Evolutionary conservation across 2,329 filamentous ascomycete genomes (phyloP), one percentile per base, ranked within the genome.

Genomic region (Aurifilum marmelostoma): DNA sequence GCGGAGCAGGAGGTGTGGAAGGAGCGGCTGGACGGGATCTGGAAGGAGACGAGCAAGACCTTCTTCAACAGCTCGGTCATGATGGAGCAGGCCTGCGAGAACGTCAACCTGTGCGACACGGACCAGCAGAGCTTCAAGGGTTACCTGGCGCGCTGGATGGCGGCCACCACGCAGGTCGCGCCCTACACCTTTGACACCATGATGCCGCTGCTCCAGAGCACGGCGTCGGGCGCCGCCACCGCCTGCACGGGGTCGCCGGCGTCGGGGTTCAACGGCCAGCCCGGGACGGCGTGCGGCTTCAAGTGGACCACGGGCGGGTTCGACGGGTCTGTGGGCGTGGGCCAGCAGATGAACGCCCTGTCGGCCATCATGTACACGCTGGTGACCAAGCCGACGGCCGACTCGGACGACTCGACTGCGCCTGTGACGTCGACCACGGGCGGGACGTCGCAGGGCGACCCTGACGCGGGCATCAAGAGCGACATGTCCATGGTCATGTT

Each of bases 121-220:
- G 91, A 94, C 77, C 90, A 93, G 80, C 85, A 86, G 74, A 88
- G 85, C 62, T 94, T 93, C 87, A 94, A 94, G 80, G 91, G 89
- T 14, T 93, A 92, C 77, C 82, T 93, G 34, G 80, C 87, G 34
- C 89, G 91, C 59, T 94, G 90, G 87, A 79, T 90, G 76, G 84
- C 87, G 0, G 81, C 80, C 24, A 85, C 87, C 1, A 79, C 83
- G 8, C 83, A 86, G 75, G 76, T 90, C 74, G 87, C 85, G 1
- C 85, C 88, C 0, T 82, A 83, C 72, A 86, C 84, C 1, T 80
- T 79, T 69, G 78, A 82, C 63, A 78, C 75, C 5, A 84, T 90
- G 71, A 80, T 82, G 74, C 81, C 83, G 6, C 79, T 88, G n/a
- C 77, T 91, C 58, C 76, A 78, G 41, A 77, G 79, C n/a, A 83